Evolutionary conservation across 2,329 filamentous ascomycete species (phyloP).

Genomic region (Xylariaceae sp.): DNA sequence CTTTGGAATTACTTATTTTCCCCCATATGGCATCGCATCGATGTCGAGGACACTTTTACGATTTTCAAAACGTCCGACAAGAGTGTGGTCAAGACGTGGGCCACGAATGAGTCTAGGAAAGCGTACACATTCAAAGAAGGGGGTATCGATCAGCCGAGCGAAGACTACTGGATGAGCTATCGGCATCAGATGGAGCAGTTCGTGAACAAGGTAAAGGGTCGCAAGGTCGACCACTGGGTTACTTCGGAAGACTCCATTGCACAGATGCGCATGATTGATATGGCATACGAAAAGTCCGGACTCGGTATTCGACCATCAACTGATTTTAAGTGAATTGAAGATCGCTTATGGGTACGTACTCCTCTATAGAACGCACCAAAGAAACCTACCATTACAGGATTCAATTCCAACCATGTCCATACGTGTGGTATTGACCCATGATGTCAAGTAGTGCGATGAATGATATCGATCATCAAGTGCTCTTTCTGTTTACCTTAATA

Average conservation of each 20-base stretch:
- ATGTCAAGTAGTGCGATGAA: too few species aligned
- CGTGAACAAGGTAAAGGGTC: conserved; percentile 38
- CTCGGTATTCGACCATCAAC: too few species aligned
- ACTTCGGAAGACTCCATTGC: conserved; percentile 36
- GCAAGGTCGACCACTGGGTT: conserved; percentile 35
- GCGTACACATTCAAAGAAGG: conserved; percentile 32
- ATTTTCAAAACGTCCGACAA: conserved; percentile 22
- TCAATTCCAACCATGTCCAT: too few species aligned
- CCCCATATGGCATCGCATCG: conserved; percentile 30
- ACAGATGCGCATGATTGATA: conserved; percentile 43
- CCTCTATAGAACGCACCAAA: too few species aligned
- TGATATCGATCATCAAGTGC: too few species aligned
- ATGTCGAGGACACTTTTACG: conserved; percentile 30
- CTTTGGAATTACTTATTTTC: conserved; percentile 24
- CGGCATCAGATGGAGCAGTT: conserved; percentile 45
- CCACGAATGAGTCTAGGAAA: conserved; percentile 20
- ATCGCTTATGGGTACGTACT: too few species aligned
- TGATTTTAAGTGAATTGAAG: too few species aligned
- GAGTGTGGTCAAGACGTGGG: conserved; percentile 4
- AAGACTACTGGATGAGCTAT: conserved; percentile 40
- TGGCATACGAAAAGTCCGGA: conserved; percentile 39
- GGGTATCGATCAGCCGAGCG: conserved; percentile 24
- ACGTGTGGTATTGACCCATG: too few species aligned
- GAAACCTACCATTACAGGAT: too few species aligned
- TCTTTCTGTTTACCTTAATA: too few species aligned